Evolutionary conservation across 208 protist genomes (phyloP).

Genomic region (Naegleria lovaniensis): DNA sequence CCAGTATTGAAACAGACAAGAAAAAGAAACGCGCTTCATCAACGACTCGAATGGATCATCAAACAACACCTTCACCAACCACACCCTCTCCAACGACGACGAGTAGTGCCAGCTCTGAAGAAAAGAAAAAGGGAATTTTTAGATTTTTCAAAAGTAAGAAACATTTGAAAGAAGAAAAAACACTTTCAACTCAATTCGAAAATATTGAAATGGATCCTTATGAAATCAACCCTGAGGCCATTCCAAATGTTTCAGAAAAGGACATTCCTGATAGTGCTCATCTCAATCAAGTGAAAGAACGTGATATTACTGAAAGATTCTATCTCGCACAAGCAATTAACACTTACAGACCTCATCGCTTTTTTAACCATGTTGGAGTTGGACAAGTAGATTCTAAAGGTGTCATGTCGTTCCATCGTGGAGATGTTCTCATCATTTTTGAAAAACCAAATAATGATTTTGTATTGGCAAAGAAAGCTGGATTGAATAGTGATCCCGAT

Average conservation of each 20-base stretch:
- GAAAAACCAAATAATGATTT: not conserved
- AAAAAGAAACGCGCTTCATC: not conserved
- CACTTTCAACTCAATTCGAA: not conserved
- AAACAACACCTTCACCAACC: not conserved
- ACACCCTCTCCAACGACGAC: too few species aligned
- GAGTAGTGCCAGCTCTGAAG: too few species aligned
- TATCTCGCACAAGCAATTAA: not conserved
- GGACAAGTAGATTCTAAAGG: not conserved
- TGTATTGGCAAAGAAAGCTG: not conserved
- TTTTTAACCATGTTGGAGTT: not conserved
- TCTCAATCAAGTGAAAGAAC: not conserved
- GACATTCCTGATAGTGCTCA: not conserved
- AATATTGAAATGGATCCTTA: not conserved
- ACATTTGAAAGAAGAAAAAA: not conserved
- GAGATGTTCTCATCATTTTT: not conserved
- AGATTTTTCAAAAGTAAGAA: conserved; percentile 5
- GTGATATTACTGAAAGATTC: not conserved
- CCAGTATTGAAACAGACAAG: not conserved
- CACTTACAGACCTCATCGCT: not conserved
- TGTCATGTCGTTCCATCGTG: not conserved
- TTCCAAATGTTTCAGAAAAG: not conserved
- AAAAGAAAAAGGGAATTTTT: not conserved
- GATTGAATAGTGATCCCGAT: conserved; percentile 17
- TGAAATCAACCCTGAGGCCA: not conserved
- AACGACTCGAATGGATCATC: not conserved